Evolutionary conservation across 2,329 filamentous ascomycete genomes (phyloP).

Genomic region (Diaporthe humulicola): DNA sequence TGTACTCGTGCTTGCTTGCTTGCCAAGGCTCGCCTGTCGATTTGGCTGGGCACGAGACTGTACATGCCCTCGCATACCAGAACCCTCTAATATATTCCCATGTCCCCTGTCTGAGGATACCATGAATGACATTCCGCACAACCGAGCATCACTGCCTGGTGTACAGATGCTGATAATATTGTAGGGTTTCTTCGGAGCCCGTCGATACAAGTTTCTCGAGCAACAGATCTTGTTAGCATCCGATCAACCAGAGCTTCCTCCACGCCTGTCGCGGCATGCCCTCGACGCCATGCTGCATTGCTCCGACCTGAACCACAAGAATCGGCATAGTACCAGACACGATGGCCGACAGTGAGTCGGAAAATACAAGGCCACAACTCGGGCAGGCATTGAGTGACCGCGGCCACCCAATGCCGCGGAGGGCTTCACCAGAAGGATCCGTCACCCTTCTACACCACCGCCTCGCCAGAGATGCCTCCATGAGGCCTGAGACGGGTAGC

Average conservation of each 20-base stretch:
- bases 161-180: neutral
- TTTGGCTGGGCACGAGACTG: neutral
- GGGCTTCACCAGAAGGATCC: slow-evolving; percentile 60
- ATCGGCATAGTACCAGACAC: slow-evolving; percentile 28
- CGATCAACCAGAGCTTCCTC: neutral
- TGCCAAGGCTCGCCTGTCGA: neutral
- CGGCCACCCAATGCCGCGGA: slow-evolving; percentile 59
- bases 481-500: slow-evolving; percentile 40
- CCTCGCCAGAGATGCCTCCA: slow-evolving; percentile 57
- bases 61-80: neutral
- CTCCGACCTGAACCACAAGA: neutral
- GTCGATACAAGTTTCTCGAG: neutral
- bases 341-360: slow-evolving; percentile 49
- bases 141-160: neutral
- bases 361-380: slow-evolving; percentile 44
- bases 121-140: neutral
- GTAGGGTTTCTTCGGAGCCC: neutral
- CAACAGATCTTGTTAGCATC: neutral
- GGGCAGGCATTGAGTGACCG: slow-evolving; percentile 42
- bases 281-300: slow-evolving; percentile 40
- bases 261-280: slow-evolving; percentile 17
- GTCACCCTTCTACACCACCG: slow-evolving; percentile 62
- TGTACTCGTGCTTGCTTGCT: neutral
- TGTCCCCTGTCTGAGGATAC: neutral
- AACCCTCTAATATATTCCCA: neutral